Conservation (phyloP, 768 basidiomycete species). For the Podaxis sp. region DNA sequence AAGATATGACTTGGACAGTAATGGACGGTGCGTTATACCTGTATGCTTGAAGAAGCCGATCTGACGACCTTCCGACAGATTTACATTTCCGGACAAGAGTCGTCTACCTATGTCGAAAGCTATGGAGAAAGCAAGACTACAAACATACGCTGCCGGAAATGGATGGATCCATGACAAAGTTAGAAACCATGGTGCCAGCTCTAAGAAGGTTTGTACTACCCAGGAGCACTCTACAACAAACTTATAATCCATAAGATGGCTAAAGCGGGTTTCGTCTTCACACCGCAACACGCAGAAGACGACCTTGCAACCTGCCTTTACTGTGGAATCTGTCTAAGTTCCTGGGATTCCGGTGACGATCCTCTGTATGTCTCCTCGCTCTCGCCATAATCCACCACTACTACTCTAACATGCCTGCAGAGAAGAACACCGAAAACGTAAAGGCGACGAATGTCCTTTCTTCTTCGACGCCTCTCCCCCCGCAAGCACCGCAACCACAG, state of each 20-base stretch:
- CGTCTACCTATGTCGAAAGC: slow-evolving; percentile 65
- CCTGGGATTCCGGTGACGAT: slow-evolving; percentile 88
- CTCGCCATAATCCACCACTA: not conserved
- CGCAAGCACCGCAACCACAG: not conserved
- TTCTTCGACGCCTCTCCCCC: slow-evolving; percentile 28
- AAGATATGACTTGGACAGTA: slow-evolving; percentile 52
- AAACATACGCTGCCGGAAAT: slow-evolving; percentile 55
- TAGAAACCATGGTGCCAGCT: slow-evolving; percentile 66
- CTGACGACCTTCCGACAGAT: slow-evolving; percentile 40
- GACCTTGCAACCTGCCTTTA: slow-evolving; percentile 88
- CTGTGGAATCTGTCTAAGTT: slow-evolving; percentile 75
- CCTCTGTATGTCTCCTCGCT: slow-evolving; percentile 62
- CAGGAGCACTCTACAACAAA: not conserved
- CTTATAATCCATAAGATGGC: slow-evolving; percentile 64
- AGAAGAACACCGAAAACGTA: slow-evolving; percentile 74
- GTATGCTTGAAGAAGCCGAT: not conserved
- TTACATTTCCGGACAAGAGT: slow-evolving; percentile 52
- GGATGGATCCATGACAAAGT: slow-evolving; percentile 71
- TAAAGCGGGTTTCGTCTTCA: slow-evolving; percentile 83
- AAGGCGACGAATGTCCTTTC: slow-evolving; percentile 45
- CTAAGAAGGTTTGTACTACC: slow-evolving; percentile 53
- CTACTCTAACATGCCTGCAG: slow-evolving; percentile 34
- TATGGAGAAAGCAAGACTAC: slow-evolving; percentile 73
- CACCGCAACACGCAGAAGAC: slow-evolving; percentile 64
- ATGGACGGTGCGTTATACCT: slow-evolving; percentile 48